These are phyloP conservation scores for Diaporthe citri DNA, from an alignment of 2,329 filamentous ascomycete genomes.

Conservation along the genomic window DNA sequence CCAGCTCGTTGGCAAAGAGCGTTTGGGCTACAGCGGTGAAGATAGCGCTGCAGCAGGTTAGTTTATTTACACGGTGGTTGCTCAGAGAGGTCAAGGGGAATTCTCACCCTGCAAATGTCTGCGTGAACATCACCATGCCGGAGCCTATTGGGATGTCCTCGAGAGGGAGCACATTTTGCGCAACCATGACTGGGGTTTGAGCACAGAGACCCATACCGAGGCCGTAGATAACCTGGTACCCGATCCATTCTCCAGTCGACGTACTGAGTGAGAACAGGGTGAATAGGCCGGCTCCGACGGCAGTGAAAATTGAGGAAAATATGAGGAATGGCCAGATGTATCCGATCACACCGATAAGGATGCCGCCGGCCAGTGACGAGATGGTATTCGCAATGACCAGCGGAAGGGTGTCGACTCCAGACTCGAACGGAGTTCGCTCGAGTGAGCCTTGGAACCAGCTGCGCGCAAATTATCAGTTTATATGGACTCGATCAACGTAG, in stretches of 20 bases:
- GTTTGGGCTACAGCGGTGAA: too few relatives aligned
- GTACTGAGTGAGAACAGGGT: not conserved
- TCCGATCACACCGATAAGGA: conserved; percentile 52
- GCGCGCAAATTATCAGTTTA: too few relatives aligned
- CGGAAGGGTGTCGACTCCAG: conserved; percentile 56
- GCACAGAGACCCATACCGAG: not conserved
- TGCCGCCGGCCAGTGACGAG: conserved; percentile 53
- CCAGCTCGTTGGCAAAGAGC: too few relatives aligned
- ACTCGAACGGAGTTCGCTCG: conserved; percentile 54
- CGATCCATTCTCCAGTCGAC: conserved; percentile 21
- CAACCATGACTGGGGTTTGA: not conserved
- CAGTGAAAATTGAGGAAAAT: conserved; percentile 38
- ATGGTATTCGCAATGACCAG: conserved; percentile 54
- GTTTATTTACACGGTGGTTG: too few relatives aligned
- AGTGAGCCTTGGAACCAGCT: conserved; percentile 55
- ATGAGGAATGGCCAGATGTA: conserved; percentile 56
- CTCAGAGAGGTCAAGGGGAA: not conserved
- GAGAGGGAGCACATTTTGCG: not conserved
- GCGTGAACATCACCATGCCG: not conserved
- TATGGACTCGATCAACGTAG: too few relatives aligned
- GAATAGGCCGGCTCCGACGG: conserved; percentile 18
- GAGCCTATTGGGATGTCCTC: not conserved
- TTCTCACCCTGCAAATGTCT: not conserved
- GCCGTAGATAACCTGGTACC: conserved; percentile 31
- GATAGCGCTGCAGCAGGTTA: too few relatives aligned